phyloP scores from a whole-genome alignment of 2,329 filamentous ascomycete species.

The Botrytis cinerea region DNA sequence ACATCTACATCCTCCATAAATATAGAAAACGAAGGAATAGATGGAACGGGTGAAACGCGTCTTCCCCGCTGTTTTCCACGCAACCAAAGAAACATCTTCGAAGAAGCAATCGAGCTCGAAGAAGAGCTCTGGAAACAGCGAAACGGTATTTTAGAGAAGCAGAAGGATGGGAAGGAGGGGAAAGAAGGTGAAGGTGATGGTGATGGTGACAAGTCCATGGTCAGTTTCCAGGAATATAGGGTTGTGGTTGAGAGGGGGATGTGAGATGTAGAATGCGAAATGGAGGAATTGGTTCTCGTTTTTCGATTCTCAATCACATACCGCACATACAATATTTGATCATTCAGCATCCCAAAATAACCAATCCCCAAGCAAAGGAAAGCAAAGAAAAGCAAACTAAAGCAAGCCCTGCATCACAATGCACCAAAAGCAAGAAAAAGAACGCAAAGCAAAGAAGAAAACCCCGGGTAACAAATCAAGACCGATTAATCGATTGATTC shows the following conservation, averaged over 20 bases:
- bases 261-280: background rate
- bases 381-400: background rate
- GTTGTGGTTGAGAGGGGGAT: slow-evolving; percentile 37
- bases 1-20: background rate
- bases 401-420: too few relatives aligned
- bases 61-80: slow-evolving; percentile 62
- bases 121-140: slow-evolving; percentile 43
- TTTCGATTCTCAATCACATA: background rate
- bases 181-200: background rate
- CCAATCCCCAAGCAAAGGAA: background rate
- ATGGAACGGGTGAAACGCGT: slow-evolving; percentile 14
- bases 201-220: slow-evolving; percentile 2
- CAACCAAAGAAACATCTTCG: slow-evolving; percentile 68
- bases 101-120: slow-evolving; percentile 67
- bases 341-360: background rate
- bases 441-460: background rate
- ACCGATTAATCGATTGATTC: background rate
- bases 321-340: background rate
- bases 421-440: background rate
- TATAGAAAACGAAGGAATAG: background rate
- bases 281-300: background rate
- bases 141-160: slow-evolving; percentile 17
- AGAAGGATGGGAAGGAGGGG: background rate
- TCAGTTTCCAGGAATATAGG: slow-evolving; percentile 38
- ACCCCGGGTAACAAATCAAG: background rate